A percentile compares a stretch with the other conserved stretches of the same genome.
phyloP scores from a whole-genome alignment of 306 rosid species.

The Pyrus betulifolia region DNA sequence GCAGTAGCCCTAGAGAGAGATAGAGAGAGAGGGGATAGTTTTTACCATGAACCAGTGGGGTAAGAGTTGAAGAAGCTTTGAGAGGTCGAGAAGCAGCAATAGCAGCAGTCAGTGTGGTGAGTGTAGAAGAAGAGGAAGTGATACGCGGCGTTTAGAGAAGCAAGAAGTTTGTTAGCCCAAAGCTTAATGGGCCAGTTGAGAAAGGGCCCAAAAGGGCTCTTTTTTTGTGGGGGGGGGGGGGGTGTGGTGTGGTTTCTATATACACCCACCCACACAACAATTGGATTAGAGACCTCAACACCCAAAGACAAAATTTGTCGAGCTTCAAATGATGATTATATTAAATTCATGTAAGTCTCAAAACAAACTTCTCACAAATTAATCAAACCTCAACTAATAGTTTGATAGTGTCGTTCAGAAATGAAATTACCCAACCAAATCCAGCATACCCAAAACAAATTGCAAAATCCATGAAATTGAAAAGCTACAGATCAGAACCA shows the following conservation, averaged over 20 bases:
- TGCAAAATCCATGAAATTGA: too few species aligned
- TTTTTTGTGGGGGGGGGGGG: background rate
- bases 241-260: background rate
- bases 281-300: background rate
- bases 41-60: background rate
- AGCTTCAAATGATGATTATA: background rate
- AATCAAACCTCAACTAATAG: too few species aligned
- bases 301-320: background rate
- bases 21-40: background rate
- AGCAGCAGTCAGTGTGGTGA: background rate
- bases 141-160: background rate
- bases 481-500: too few species aligned
- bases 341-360: too few species aligned
- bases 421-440: too few species aligned
- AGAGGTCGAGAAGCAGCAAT: background rate
- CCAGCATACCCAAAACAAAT: too few species aligned
- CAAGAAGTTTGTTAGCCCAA: background rate
- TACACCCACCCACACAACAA: background rate
- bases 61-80: background rate
- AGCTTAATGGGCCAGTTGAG: background rate
- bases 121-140: background rate
- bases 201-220: too few species aligned
- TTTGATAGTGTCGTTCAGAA: too few species aligned
- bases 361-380: too few species aligned
- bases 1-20: too few species aligned